Conservation (phyloP, 768 basidiomycete species). For the Lactifluus volemus region DNA sequence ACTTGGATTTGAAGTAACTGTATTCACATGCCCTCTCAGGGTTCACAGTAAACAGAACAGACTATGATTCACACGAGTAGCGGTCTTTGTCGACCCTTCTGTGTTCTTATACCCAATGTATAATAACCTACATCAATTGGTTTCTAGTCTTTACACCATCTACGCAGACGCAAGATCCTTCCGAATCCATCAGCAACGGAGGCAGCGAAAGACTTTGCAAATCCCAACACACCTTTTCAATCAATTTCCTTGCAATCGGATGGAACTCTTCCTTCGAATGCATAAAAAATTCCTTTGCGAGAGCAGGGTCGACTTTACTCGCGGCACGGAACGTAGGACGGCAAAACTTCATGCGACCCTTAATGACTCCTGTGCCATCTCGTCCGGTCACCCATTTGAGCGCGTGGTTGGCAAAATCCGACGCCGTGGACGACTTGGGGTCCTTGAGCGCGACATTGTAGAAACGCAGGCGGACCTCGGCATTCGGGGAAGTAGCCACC, state of each 20-base stretch:
- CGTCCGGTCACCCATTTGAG: slow-evolving; percentile 60
- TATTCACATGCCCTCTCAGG: neutral
- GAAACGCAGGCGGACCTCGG: slow-evolving; percentile 72
- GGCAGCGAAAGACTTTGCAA: neutral
- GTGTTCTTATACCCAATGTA: neutral
- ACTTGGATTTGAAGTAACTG: neutral
- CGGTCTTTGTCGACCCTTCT: neutral
- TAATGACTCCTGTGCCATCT: slow-evolving; percentile 49
- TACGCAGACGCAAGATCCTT: slow-evolving; percentile 24
- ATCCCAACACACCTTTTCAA: slow-evolving; percentile 53
- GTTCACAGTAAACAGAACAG: neutral
- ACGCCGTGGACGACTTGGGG: slow-evolving; percentile 38
- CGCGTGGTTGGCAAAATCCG: slow-evolving; percentile 43
- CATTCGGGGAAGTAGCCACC: slow-evolving; percentile 52
- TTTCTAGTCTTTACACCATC: neutral
- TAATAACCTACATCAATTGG: neutral
- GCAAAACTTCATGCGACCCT: slow-evolving; percentile 84
- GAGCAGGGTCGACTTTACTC: slow-evolving; percentile 38
- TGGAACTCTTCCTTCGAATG: slow-evolving; percentile 51
- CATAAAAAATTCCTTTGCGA: slow-evolving; percentile 46
- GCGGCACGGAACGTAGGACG: slow-evolving; percentile 55
- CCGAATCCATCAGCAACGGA: neutral
- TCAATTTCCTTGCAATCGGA: slow-evolving; percentile 65
- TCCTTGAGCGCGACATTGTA: slow-evolving; percentile 61
- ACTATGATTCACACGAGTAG: neutral